These are phyloP conservation scores for Pseudocercospora fuligena DNA, from an alignment of 2,329 filamentous ascomycete genomes.

Conservation along the genomic window DNA sequence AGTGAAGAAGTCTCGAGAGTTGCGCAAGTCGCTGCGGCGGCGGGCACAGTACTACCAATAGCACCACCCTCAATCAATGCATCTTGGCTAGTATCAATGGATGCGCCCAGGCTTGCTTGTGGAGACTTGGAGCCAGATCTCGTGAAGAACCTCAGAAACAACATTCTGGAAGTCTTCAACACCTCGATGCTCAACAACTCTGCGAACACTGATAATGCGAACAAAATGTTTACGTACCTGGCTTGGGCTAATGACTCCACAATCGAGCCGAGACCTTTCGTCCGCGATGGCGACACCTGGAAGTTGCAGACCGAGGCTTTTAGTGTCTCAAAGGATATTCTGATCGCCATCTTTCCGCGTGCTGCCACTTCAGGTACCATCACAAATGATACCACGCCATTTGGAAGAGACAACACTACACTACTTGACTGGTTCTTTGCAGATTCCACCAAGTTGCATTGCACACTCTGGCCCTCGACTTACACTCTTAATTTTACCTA, in stretches of 20 bases:
- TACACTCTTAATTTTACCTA: background rate
- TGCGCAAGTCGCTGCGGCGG: background rate
- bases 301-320: background rate
- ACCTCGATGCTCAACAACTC: background rate
- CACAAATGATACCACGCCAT: background rate
- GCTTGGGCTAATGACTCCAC: background rate
- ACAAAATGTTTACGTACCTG: background rate
- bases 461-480: background rate
- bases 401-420: background rate
- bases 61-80: conserved; percentile 11
- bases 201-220: no score
- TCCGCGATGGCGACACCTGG: background rate
- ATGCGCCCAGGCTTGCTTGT: conserved; percentile 12
- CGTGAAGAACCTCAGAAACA: background rate
- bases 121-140: background rate
- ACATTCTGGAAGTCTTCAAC: background rate
- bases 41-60: conserved; percentile 17
- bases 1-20: conserved; percentile 5
- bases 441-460: background rate
- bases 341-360: background rate
- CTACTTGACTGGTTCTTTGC: background rate
- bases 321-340: background rate
- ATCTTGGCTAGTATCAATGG: conserved; percentile 9
- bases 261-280: background rate
- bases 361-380: background rate